Base-by-base conservation (phyloP, 768 basidiomycete genomes). In the Tricholoma flavovirens region DNA sequence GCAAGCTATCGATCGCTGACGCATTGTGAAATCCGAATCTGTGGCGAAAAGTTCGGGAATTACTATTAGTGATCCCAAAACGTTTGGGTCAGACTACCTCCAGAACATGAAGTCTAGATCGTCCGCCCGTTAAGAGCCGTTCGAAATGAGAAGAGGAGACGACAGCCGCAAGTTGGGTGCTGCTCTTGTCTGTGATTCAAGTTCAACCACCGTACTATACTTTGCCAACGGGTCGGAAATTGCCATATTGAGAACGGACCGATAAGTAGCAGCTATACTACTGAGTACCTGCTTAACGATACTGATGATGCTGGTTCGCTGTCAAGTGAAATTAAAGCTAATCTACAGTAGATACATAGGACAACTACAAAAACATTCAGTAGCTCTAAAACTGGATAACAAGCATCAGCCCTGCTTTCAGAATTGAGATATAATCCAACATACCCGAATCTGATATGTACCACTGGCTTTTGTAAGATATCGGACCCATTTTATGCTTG, bases 401-500 rank as follows among this genome's bases (percentile, higher is more conserved):
- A 29, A 21, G 10, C 11, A 22, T 55, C 29, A 55, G 45, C 3
- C 46, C 22, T 26, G 24, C 2, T 21, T 22, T 17, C n/a, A 8
- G 22, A 38, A 17, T 17, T 6, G 43, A 6, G 56, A 36, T 24
- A 21, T 51, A 36, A 26, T 24, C 26, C 6, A 19, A 80, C 93
- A 72, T 69, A 96, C 94, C 77, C 95, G 75, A 60, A 98, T 86
- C 74, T 98, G 95, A 73, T 98, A 98, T 3, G 84, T 77, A 49
- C 96, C 94, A 64, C 86, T 94, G 5, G 93, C 92, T 72, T 95
- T 96, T 21, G 93, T 93, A 55, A 97, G 81, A 67, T 96, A 97
- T 53, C 94, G 77, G 38, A 96, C 94, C 94, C 94, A 96, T 70
- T 96, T 96, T 57, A 97, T 84, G 62, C 92, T 94, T 60, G 93